phyloP scores from a whole-genome alignment of 768 basidiomycete species.

The Punctularia strigosozonata region DNA sequence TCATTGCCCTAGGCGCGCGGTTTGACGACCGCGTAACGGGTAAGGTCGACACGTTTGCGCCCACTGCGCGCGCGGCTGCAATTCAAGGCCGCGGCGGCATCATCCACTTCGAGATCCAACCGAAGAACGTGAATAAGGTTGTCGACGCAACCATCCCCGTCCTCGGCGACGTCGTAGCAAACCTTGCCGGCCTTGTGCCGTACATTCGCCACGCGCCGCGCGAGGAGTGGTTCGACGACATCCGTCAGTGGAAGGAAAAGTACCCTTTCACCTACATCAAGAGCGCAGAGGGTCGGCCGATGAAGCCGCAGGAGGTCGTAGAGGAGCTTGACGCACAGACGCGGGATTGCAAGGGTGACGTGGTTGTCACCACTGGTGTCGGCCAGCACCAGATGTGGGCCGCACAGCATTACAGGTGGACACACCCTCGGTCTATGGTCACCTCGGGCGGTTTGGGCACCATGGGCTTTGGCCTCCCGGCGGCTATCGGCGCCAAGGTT shows the following conservation, averaged over 20 bases:
- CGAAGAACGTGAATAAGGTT: conserved; percentile 99
- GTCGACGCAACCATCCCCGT: conserved; percentile 90
- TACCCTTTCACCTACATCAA: conserved; percentile 87
- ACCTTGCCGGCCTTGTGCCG: conserved; percentile 74
- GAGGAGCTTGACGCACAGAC: conserved; percentile 82
- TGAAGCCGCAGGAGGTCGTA: conserved; percentile 97
- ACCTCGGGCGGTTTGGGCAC: conserved; percentile 95
- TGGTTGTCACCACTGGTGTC: conserved; percentile 87
- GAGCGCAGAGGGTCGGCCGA: conserved; percentile 46
- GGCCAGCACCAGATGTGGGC: conserved; percentile 99
- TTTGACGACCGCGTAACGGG: conserved; percentile 97
- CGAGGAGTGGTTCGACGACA: conserved; percentile 71
- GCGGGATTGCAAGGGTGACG: conserved; percentile 71
- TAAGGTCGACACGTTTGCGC: conserved; percentile 81
- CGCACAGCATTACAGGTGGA: conserved; percentile 90
- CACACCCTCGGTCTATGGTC: conserved; percentile 73
- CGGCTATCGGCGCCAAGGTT: conserved; percentile 95
- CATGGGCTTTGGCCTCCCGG: conserved; percentile 95
- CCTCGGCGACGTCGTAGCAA: conserved; percentile 85
- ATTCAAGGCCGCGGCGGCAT: conserved; percentile 83
- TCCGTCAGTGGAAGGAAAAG: conserved; percentile 71
- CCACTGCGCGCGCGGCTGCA: conserved; percentile 81
- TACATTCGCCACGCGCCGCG: conserved; percentile 55
- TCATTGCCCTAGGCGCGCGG: conserved; percentile 92
- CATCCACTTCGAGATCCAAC: conserved; percentile 97